Evolutionary conservation across 371 early-diverging fungal species (phyloP).

Genomic region (Umbelopsis sp.): DNA sequence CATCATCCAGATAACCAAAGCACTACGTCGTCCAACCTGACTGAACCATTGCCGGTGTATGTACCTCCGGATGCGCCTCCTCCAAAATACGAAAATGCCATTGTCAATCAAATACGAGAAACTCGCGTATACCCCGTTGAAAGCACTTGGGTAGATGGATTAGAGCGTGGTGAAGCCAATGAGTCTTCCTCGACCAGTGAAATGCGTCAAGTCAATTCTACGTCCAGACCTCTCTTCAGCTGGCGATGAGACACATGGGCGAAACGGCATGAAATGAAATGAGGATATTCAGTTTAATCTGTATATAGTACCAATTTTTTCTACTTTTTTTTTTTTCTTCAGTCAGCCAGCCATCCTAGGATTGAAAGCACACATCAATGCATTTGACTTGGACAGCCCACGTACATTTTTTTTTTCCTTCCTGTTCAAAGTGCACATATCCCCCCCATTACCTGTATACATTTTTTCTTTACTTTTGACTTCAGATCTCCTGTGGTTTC

Average conservation of each 20-base stretch:
- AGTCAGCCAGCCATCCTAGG: background rate
- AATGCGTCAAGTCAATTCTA: background rate
- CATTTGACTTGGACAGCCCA: no score
- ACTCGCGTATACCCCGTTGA: background rate
- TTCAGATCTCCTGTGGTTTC: no score
- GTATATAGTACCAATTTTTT: background rate
- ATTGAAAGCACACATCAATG: no score
- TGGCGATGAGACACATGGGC: background rate
- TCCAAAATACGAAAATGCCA: slow-evolving; percentile 53
- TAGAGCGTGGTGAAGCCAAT: background rate
- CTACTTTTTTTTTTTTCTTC: background rate
- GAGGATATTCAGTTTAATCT: background rate
- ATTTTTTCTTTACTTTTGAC: no score
- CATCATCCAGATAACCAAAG: slow-evolving; percentile 17
- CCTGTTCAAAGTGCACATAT: no score
- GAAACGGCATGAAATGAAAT: no score
- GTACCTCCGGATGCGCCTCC: slow-evolving; percentile 37
- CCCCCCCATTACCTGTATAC: no score
- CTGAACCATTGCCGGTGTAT: slow-evolving; percentile 43
- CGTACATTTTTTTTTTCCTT: no score
- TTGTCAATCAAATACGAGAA: slow-evolving; percentile 48
- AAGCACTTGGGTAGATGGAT: background rate
- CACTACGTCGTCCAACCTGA: slow-evolving; percentile 16
- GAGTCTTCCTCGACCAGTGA: background rate
- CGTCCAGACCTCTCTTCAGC: background rate